phyloP scores from a whole-genome alignment of 139 green algal genomes.

The Haematococcus sp. region DNA sequence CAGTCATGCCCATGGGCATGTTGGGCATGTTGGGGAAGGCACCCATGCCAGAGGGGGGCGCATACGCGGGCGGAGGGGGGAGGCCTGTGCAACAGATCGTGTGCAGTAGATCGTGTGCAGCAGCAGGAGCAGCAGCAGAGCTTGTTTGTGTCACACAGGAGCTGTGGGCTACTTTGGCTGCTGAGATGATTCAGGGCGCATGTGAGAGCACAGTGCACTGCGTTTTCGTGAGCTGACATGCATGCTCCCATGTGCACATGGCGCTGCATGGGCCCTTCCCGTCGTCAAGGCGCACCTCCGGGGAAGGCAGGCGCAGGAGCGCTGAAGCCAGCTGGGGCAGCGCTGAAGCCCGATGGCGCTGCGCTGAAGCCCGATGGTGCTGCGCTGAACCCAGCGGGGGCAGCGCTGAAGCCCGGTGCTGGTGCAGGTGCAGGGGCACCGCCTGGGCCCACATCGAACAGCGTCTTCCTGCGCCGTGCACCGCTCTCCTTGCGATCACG shows the following conservation, averaged over 20 bases:
- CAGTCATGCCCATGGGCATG: constrained; percentile 10
- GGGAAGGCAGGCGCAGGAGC: neutral
- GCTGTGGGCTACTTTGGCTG: no score
- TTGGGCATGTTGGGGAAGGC: constrained; percentile 8
- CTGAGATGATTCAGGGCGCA: no score
- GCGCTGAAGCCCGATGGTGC: constrained; percentile 6
- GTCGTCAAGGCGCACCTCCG: constrained; percentile 3
- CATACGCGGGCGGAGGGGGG: no score
- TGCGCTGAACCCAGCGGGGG: neutral
- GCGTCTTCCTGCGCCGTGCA: neutral
- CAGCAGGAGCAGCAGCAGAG: no score
- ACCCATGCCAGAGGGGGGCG: neutral
- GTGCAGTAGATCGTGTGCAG: no score
- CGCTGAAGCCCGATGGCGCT: constrained; percentile 6
- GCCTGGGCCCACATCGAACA: constrained; percentile 5
- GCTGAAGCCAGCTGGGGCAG: neutral
- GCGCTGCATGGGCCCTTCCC: no score
- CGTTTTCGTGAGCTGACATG: no score
- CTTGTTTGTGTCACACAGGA: no score
- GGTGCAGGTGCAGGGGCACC: neutral
- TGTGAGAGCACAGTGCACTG: no score
- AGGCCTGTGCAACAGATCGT: no score
- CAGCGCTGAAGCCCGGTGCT: neutral
- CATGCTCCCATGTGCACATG: no score
- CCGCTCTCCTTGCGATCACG: neutral